Evolutionary conservation across 2,329 filamentous ascomycete genomes (phyloP), one percentile per base, ranked within the genome.

Genomic region (Nemania sp.): DNA sequence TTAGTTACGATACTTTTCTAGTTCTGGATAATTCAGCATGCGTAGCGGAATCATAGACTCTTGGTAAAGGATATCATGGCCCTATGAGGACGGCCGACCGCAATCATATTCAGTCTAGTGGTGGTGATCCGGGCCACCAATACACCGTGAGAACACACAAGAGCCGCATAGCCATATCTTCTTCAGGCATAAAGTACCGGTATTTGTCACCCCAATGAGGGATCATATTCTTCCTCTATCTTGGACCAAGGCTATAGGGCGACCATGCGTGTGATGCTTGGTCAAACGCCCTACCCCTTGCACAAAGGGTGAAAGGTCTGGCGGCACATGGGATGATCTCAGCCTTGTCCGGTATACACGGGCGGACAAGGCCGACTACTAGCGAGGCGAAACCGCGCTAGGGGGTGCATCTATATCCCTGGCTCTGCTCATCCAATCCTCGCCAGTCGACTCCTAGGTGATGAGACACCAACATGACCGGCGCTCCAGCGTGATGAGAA

Each of bases 1-100:
- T 69, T 58, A 69, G 67, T 56, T 49, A 27, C n/a, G 5, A 0
- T 38, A 11, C 22, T 54, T 18, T 32, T 32, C 24, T 7, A n/a
- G 29, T 38, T 55, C 29, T 8, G 6, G n/a, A 38, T 55, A 15
- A 27, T 27, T 22, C 13, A 24, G 57, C 20, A n/a, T 15, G 6
- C n/a, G 41, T 41, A 15, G n/a, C n/a, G n/a, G n/a, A n/a, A n/a
- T n/a, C n/a, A 15, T 22, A 18, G 18, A 29, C 41, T 53, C 29
- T 20, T 11, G 22, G 24, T 4, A 6, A 26, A 1, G 18, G 18
- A 47, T 5, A 22, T 47, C 43, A n/a, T 20, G 43, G 8, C 15
- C 13, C 35, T 13, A 41, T 41, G 3, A 41, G 35, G 13, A 41
- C 3, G 35, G 18, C 43, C 43, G 4, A n/a, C 5, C 43, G 13